Evolutionary conservation across 1,284 basidiomycete genomes (phyloP), one percentile per base, ranked within the genome.

Genomic region (Boletus sp.): DNA sequence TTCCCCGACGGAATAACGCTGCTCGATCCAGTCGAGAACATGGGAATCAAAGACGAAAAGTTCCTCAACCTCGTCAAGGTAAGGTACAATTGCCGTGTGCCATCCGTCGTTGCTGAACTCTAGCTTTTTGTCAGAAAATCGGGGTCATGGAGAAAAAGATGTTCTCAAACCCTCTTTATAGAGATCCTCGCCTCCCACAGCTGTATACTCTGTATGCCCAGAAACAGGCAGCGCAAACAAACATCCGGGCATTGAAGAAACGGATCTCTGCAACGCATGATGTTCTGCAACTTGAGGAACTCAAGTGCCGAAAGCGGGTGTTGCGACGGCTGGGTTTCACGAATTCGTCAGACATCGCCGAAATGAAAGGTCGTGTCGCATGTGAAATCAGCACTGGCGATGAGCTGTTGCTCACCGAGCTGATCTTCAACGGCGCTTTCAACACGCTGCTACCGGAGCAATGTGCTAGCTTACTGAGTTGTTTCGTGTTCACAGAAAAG

Each of bases 361-460:
- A 98, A 72, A 89, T 96, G 82, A 99, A 99, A 76, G 97, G 97
- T 1, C 83, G 97, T 45, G 97, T 99, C 1, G 97, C 97, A 18
- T 99, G 97, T 74, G 97, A 99, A 77, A 98, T 99, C 73, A 94
- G 90, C 67, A 91, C 96, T 1, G 97, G 97, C 15, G 97, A 99
- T 70, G 97, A 99, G 76, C 76, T 99, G 50, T 80, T 99, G 33
- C 80, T 99, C 60, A 99, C 97, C 1, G 97, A 99, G 74, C 84
- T 99, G 72, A 91, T 99, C 64, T 99, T 99, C 80, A 95, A 97
- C 64, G 96, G 96, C 55, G 90, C 89, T 4, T 99, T 99, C 81
- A 98, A 98, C 69, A 75, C 91, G 3, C 76, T 99, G 42, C 79
- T 84, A 1, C 96, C 97, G 0, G 94, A 98, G 69, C 94, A 98